Conservation (phyloP, 2,329 filamentous ascomycete genomes). For the Colletotrichum tofieldiae region DNA sequence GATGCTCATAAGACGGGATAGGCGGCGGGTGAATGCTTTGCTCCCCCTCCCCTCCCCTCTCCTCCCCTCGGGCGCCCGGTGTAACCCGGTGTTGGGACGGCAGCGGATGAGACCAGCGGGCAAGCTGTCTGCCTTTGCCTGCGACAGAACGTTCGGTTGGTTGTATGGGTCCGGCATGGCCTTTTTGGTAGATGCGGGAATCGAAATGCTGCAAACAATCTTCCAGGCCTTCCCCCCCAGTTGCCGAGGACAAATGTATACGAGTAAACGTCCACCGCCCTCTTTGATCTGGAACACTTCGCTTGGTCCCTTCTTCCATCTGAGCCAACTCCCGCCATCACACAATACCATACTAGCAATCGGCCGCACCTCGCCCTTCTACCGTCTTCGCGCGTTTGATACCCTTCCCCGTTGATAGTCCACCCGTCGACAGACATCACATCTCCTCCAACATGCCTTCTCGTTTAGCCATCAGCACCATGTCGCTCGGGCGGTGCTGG, state of each 20-base stretch:
- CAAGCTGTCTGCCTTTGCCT: not conserved
- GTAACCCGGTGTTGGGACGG: slow-evolving; percentile 17
- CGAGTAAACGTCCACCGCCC: slow-evolving; percentile 19
- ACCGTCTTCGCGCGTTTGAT: slow-evolving; percentile 12
- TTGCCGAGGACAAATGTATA: slow-evolving; percentile 32
- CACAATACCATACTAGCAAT: not conserved
- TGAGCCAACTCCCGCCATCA: not conserved
- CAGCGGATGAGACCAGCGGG: slow-evolving; percentile 22
- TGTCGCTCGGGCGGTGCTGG: slow-evolving; percentile 80
- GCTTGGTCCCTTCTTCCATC: not conserved
- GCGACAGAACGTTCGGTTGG: not conserved
- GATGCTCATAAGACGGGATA: slow-evolving; percentile 24
- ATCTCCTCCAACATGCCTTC: slow-evolving; percentile 61
- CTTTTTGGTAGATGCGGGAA: slow-evolving; percentile 11
- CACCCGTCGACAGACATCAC: not conserved
- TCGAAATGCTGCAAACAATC: slow-evolving; percentile 23
- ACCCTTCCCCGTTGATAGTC: slow-evolving; percentile 7
- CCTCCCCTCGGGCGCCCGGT: slow-evolving; percentile 14
- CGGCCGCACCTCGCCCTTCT: not conserved
- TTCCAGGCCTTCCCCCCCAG: slow-evolving; percentile 23
- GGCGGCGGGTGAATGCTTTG: slow-evolving; percentile 41
- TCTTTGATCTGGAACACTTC: not conserved
- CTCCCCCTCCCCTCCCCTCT: slow-evolving; percentile 20
- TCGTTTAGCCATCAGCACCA: slow-evolving; percentile 79
- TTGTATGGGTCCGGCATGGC: slow-evolving; percentile 11